Base-by-base conservation (phyloP, 2,329 filamentous ascomycete genomes). In the Aspergillus hiratsukae region DNA sequence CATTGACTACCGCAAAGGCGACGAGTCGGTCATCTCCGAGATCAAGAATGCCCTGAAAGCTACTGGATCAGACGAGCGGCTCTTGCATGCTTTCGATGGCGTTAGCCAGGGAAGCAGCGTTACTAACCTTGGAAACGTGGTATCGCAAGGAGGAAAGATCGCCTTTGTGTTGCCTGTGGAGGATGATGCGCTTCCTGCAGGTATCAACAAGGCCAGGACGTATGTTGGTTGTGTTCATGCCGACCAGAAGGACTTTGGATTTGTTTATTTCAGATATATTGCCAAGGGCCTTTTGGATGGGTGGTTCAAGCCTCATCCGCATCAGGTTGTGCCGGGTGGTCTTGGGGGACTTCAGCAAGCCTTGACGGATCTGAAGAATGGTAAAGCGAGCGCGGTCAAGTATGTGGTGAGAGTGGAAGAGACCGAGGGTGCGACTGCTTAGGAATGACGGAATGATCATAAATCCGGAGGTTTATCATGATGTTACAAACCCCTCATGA, bases 1-100 rank as follows among this genome's bases (percentile, higher is more conserved):
- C 23, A 67, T 87, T 56, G 84, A 87, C 72, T 87, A 87, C 69
- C 81, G 85, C 27, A 66, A 75, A 0, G 84, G 84, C 9, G 76
- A 82, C 53, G 80, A 81, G 0, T 76, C 77, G 2, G 74, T 86
- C 5, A 72, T 84, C 14, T 77, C 76, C 2, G 71, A 79, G 14
- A 69, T 76, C 46, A 70, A 70, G 8, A 61, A 64, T 0, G 63
- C 61, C 1, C 58, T 64, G 5, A 75, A 75, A 2, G 62, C 25
- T 5, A 4, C 25, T 27, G 25, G 25, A 27, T 27, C 25, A 4
- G 72, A 11, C 76, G 77, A 58, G 61, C 60, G 1, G 56, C n/a
- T 84, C 17, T 61, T 75, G 5, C 75, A 85, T 58, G 84, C 82
- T 0, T 81, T 81, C 56, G 86, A 88, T 61, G 81, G 84, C 0